Base-by-base conservation (phyloP, 2,329 filamentous ascomycete genomes). In the Eutypella sp. region DNA sequence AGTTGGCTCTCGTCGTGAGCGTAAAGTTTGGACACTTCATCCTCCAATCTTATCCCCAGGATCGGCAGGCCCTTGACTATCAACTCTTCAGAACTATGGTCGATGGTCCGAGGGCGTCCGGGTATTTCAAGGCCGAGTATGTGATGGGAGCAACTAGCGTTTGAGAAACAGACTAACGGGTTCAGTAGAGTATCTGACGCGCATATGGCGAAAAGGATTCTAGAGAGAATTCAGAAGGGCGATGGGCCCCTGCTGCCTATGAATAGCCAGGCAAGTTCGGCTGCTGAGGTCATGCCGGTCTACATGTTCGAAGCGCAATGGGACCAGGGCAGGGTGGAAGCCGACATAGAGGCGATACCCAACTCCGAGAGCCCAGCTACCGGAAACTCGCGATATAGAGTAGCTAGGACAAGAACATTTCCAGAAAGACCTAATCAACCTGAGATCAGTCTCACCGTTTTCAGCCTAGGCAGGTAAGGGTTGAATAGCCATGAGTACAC, bases 381-480 rank as follows among this genome's bases (percentile, higher is more conserved):
- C n/a, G 40, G 40, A 15, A 18, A 18, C 3, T 15, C 29, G 9
- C 16, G 16, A 15, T 56, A 48, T 41, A 42, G 42, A 1, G 20
- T 55, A 8, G 41, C 39, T 7, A 46, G 45, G 9, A 39, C 53
- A n/a, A 56, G 37, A 24, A 41, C 48, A 5, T 42, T 47, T 22
- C 41, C 39, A n/a, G 19, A 40, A 5, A 36, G 45, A 37, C 37
- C 39, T 18, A 51, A 46, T 22, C 41, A 47, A 13, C 23, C 57
- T 5, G 51, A 51, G 19, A 49, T 59, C 19, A 57, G 63, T 27
- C 47, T 66, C 13, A 49, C 55, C 2, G 62, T 55, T n/a, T 49
- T 62, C 6, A 66, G 64, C 34, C 56, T 64, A 3, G 58, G 61
- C 43, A 63, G 56, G 67, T 65, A 56, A 50, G 59, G 50, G n/a